Evolutionary conservation across 139 green algal genomes (phyloP).

Genomic region (Chlamydomonas sp.): DNA sequence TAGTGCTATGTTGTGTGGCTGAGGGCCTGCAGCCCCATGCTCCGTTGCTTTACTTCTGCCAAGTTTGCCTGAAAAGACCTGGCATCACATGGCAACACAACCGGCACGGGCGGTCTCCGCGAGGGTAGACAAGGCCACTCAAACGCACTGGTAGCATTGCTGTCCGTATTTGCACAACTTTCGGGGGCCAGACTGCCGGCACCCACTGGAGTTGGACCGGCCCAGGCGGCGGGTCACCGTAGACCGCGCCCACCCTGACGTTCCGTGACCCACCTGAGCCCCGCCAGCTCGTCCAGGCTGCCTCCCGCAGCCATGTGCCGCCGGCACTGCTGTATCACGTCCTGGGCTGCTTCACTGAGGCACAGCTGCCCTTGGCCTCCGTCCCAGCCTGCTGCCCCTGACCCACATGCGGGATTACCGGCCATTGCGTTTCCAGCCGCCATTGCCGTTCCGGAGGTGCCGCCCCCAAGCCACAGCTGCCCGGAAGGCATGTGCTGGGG

Average conservation of each 20-base stretch:
- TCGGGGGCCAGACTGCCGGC: too few relatives aligned
- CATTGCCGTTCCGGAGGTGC: neutral
- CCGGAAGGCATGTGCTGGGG: too few relatives aligned
- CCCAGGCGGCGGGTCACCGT: neutral
- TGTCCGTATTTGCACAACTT: too few relatives aligned
- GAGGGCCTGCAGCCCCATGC: neutral
- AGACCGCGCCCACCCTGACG: neutral
- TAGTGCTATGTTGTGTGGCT: too few relatives aligned
- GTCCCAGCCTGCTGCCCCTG: neutral
- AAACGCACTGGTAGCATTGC: neutral
- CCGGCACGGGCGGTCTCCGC: too few relatives aligned
- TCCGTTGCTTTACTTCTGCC: neutral
- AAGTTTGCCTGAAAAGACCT: neutral
- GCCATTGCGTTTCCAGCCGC: too few relatives aligned
- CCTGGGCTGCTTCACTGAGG: neutral
- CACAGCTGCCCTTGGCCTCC: neutral
- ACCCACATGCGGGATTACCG: neutral
- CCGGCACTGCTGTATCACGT: constrained; percentile 41
- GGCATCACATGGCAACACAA: neutral
- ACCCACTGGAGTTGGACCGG: neutral
- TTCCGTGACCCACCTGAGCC: constrained; percentile 33
- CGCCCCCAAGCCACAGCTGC: neutral
- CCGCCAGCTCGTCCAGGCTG: constrained; percentile 59
- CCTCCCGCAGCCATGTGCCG: constrained; percentile 25
- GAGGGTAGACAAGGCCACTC: neutral